These are phyloP conservation scores for Zygoascus meyerae DNA, from an alignment of 1,139 yeast genomes.

Conservation along the genomic window DNA sequence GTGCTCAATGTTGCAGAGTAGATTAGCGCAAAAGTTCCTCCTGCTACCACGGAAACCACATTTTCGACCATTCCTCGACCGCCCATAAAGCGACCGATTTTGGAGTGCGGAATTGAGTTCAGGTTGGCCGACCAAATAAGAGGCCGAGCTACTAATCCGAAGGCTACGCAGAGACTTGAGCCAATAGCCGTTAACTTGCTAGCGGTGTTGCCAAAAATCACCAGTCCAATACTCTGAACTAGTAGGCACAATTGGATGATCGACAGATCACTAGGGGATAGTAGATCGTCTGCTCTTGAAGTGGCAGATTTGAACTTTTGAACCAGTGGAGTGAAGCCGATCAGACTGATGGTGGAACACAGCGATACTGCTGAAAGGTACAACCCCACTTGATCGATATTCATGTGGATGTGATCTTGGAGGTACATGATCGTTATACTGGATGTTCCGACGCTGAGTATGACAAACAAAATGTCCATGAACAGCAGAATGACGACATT, in stretches of 20 bases:
- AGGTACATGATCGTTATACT: constrained; percentile 4
- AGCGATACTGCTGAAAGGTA: constrained; percentile 1
- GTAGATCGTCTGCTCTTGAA: background rate
- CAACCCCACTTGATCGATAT: constrained; percentile 1
- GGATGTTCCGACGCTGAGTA: constrained; percentile 1
- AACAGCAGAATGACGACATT: constrained; percentile 4
- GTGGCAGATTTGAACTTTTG: background rate
- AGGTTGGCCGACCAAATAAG: constrained; percentile 6
- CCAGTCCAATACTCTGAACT: background rate
- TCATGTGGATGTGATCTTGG: constrained; percentile 1
- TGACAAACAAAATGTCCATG: constrained; percentile 4
- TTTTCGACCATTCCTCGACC: constrained; percentile 6
- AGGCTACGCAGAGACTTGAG: background rate
- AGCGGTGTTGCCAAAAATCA: background rate
- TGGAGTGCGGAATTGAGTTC: background rate
- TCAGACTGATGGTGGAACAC: background rate
- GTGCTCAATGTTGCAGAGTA: constrained; percentile 2
- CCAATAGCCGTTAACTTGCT: background rate
- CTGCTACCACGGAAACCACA: constrained; percentile 1
- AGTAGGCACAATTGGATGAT: background rate
- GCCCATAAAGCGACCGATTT: constrained; percentile 7
- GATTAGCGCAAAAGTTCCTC: background rate
- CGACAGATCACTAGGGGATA: background rate
- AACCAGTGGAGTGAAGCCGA: background rate
- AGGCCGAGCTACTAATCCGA: constrained; percentile 8